Conservation (phyloP, 352 stramenopile genomes). For the Phytopythium mirpurense region DNA sequence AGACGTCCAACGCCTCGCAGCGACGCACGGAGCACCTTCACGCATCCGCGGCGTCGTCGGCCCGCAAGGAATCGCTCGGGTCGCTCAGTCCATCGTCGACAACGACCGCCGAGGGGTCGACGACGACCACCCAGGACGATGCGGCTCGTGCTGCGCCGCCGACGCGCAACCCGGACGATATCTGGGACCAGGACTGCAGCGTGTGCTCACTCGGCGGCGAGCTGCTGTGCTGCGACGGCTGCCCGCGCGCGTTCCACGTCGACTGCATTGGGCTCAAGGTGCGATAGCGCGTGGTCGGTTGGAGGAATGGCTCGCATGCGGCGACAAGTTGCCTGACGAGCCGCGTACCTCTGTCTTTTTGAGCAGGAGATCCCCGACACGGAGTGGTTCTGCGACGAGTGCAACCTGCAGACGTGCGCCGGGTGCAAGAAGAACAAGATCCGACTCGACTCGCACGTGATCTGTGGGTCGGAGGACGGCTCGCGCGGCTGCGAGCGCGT, state of each 20-base stretch:
- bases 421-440: slow-evolving; percentile 86
- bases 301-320: neutral
- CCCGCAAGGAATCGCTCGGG: slow-evolving; percentile 2
- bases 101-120: slow-evolving; percentile 3
- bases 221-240: slow-evolving; percentile 89
- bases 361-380: slow-evolving; percentile 51
- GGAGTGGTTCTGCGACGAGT: slow-evolving; percentile 89
- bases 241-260: slow-evolving; percentile 89
- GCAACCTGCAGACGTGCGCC: slow-evolving; percentile 74
- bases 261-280: slow-evolving; percentile 72
- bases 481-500: slow-evolving; percentile 82
- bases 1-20: slow-evolving; percentile 5
- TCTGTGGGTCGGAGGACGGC: slow-evolving; percentile 85
- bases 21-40: slow-evolving; percentile 13
- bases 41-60: neutral
- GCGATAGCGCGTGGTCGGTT: neutral
- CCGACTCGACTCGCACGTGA: slow-evolving; percentile 86
- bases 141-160: neutral
- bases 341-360: neutral
- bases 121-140: neutral
- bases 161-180: slow-evolving; percentile 35
- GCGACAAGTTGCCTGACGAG: neutral
- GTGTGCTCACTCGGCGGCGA: slow-evolving; percentile 83
- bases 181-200: slow-evolving; percentile 88
- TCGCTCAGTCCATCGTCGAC: slow-evolving; percentile 8